Evolutionary conservation across 2,329 filamentous ascomycete genomes (phyloP).

Genomic region (Fusarium clavum): DNA sequence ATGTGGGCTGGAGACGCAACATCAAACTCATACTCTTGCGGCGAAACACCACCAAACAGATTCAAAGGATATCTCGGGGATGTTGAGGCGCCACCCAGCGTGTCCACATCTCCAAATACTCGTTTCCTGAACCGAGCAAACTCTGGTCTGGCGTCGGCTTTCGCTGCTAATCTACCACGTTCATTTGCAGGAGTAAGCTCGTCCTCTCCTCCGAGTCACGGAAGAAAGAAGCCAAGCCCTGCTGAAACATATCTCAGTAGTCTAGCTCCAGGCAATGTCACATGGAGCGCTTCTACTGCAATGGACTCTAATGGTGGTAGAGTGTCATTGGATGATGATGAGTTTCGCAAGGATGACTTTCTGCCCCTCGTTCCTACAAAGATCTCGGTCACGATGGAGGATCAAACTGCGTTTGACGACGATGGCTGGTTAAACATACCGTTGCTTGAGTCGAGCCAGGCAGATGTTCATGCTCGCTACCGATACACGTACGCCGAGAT

Average conservation of each 20-base stretch:
- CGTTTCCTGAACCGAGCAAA: slow-evolving; percentile 65
- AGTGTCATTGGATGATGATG: slow-evolving; percentile 67
- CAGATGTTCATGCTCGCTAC: slow-evolving; percentile 67
- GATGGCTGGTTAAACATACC: slow-evolving; percentile 73
- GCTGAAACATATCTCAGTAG: slow-evolving; percentile 70
- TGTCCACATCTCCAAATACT: slow-evolving; percentile 71
- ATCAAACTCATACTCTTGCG: slow-evolving; percentile 70
- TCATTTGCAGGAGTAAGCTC: slow-evolving; percentile 54
- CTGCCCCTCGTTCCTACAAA: slow-evolving; percentile 62
- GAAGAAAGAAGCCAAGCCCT: slow-evolving; percentile 69
- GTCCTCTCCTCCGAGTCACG: slow-evolving; percentile 58
- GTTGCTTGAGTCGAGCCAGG: slow-evolving; percentile 65
- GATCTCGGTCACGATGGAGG: slow-evolving; percentile 66
- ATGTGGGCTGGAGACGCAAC: slow-evolving; percentile 65
- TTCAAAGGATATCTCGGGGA: slow-evolving; percentile 60
- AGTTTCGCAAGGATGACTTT: slow-evolving; percentile 59
- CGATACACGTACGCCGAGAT: slow-evolving; percentile 76
- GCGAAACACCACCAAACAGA: slow-evolving; percentile 69
- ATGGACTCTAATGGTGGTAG: slow-evolving; percentile 61
- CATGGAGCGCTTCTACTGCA: slow-evolving; percentile 61
- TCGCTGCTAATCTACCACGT: slow-evolving; percentile 67
- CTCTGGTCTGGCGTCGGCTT: slow-evolving; percentile 65
- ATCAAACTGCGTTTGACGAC: slow-evolving; percentile 75
- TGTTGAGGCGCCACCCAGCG: slow-evolving; percentile 61
- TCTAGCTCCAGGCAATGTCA: slow-evolving; percentile 63